Conservation (phyloP, 1,139 yeast genomes). For the Hansenula lynferdii region DNA sequence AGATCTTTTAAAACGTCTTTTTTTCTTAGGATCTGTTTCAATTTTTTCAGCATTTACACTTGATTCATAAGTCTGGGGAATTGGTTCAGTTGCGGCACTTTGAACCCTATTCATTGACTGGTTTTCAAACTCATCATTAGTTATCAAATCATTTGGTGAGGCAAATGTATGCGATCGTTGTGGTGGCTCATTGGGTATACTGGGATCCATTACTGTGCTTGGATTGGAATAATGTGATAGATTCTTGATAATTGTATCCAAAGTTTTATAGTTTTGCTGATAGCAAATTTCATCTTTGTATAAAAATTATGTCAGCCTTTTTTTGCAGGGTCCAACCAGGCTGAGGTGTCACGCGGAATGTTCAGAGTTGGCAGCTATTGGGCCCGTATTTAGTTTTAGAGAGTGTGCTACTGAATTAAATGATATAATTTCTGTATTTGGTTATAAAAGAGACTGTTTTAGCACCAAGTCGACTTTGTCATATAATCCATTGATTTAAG, state of each 20-base stretch:
- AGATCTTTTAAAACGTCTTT: slow-evolving; percentile 4
- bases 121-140: slow-evolving; percentile 1
- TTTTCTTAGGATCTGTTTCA: slow-evolving; percentile 2
- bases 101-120: not conserved
- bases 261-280: not conserved
- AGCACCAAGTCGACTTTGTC: too few species aligned
- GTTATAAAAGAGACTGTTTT: too few species aligned
- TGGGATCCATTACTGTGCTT: not conserved
- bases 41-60: not conserved
- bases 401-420: too few species aligned
- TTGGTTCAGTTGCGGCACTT: slow-evolving; percentile 4
- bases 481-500: too few species aligned
- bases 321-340: not conserved
- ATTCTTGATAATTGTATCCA: not conserved
- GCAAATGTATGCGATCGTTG: not conserved
- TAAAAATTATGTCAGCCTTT: not conserved
- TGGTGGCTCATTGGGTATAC: not conserved
- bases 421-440: too few species aligned
- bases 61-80: not conserved
- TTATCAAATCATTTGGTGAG: not conserved
- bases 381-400: too few species aligned
- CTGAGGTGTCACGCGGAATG: not conserved
- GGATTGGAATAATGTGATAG: too few species aligned
- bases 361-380: too few species aligned
- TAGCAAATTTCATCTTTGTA: not conserved